A percentile compares a stretch with the other conserved stretches of the same genome.
Evolutionary conservation across 106 monocot species (phyloP).

Genomic region (Dendrobium catenatum): DNA sequence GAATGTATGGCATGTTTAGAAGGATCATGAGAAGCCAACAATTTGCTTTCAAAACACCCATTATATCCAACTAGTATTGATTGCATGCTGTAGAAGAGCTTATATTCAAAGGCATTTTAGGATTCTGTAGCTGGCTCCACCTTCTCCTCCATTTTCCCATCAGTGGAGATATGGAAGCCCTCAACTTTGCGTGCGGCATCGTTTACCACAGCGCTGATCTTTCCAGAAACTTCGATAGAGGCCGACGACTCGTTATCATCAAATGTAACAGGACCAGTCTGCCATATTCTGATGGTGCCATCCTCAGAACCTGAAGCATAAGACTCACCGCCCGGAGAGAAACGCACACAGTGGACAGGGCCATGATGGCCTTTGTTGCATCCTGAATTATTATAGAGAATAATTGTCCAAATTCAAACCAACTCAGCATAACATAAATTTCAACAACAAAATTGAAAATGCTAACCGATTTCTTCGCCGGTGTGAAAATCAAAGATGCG

Average conservation of each 20-base stretch:
- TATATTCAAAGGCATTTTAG: not conserved
- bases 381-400: constrained; percentile 33
- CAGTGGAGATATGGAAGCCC: constrained; percentile 51
- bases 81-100: no score
- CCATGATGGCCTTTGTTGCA: constrained; percentile 99
- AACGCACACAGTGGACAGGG: constrained; percentile 87
- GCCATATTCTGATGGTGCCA: constrained; percentile 96
- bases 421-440: no score
- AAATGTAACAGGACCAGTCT: constrained; percentile 30
- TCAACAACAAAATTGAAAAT: not conserved
- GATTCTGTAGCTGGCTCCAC: not conserved
- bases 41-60: not conserved
- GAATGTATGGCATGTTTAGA: not conserved
- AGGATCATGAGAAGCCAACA: not conserved
- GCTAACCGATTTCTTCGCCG: constrained; percentile 81
- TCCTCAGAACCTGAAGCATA: constrained; percentile 97
- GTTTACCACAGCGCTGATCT: constrained; percentile 37
- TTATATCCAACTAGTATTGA: no score
- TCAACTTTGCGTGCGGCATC: constrained; percentile 55
- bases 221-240: constrained; percentile 28
- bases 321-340: constrained; percentile 88
- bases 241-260: constrained; percentile 37
- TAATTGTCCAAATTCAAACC: not conserved
- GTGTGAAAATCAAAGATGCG: constrained; percentile 83
- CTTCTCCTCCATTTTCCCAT: constrained; percentile 38